These are phyloP conservation scores for Rhizopogon salebrosus DNA, from an alignment of 768 basidiomycete genomes.

Conservation along the genomic window DNA sequence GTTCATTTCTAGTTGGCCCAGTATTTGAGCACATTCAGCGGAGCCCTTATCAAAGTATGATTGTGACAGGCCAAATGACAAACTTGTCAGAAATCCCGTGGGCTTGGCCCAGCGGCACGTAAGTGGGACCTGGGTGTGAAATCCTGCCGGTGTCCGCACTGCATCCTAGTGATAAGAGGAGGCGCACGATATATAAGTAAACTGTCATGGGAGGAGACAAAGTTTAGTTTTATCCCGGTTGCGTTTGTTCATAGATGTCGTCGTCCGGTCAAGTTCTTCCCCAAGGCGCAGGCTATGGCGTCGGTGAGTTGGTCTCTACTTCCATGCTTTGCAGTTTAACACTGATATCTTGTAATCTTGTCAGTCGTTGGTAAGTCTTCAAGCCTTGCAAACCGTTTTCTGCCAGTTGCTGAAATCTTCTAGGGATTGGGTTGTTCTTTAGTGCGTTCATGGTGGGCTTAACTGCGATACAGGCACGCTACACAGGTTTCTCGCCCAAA, in stretches of 20 bases:
- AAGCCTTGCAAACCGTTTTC: background rate
- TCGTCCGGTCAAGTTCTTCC: constrained; percentile 45
- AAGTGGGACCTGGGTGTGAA: background rate
- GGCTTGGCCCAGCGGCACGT: background rate
- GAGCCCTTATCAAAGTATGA: background rate
- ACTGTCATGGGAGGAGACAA: background rate
- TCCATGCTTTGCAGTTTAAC: background rate
- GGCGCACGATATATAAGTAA: background rate
- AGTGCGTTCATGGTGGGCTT: constrained; percentile 74
- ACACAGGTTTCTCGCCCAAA: constrained; percentile 75
- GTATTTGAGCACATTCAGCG: too few species aligned
- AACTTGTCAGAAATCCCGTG: background rate
- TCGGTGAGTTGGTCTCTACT: constrained; percentile 40
- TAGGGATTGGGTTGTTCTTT: constrained; percentile 87
- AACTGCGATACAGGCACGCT: constrained; percentile 78
- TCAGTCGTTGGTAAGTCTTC: constrained; percentile 45
- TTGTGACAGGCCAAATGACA: background rate
- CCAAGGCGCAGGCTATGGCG: constrained; percentile 83
- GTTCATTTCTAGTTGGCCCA: too few species aligned
- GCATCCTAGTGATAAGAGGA: background rate
- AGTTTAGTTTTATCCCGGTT: background rate
- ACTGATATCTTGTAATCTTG: background rate
- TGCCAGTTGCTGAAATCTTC: background rate
- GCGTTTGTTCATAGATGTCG: constrained; percentile 17
- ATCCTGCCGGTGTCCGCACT: background rate